These are phyloP conservation scores for Didymella exigua DNA, from an alignment of 2,329 filamentous ascomycete genomes.

Conservation along the genomic window DNA sequence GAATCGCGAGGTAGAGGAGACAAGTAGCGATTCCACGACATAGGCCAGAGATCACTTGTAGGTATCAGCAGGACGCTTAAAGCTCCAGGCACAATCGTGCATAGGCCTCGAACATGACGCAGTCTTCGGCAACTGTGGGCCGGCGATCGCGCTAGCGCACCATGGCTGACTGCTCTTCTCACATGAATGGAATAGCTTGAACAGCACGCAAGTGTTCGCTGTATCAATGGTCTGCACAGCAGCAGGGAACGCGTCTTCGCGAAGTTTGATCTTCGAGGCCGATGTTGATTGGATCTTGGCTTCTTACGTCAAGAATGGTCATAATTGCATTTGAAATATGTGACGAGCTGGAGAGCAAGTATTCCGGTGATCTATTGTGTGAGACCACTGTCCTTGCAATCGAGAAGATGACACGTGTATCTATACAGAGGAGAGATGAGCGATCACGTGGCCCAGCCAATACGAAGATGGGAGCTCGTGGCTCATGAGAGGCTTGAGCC, in stretches of 20 bases:
- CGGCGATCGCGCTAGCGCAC: slow-evolving; percentile 5
- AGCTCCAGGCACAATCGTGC: slow-evolving; percentile 1
- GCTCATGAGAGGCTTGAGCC: too few relatives aligned
- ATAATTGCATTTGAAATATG: not conserved
- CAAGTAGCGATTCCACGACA: not conserved
- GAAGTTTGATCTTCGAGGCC: not conserved
- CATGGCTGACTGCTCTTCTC: slow-evolving; percentile 9
- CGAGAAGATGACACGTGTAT: too few relatives aligned
- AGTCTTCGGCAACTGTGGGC: slow-evolving; percentile 12
- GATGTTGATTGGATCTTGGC: not conserved
- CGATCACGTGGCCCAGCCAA: too few relatives aligned
- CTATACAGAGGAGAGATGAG: too few relatives aligned
- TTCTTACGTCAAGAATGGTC: slow-evolving; percentile 2
- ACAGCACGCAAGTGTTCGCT: not conserved
- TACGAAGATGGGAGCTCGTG: too few relatives aligned
- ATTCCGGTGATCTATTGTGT: too few relatives aligned
- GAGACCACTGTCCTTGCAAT: too few relatives aligned
- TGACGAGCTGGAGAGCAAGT: too few relatives aligned
- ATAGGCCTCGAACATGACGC: slow-evolving; percentile 14
- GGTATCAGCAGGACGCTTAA: not conserved
- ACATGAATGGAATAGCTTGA: slow-evolving; percentile 8
- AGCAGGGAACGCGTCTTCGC: not conserved
- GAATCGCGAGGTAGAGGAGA: not conserved
- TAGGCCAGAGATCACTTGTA: not conserved
- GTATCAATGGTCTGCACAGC: not conserved